Base-by-base conservation (phyloP, 2,329 filamentous ascomycete species). In the Seiridium cupressi region DNA sequence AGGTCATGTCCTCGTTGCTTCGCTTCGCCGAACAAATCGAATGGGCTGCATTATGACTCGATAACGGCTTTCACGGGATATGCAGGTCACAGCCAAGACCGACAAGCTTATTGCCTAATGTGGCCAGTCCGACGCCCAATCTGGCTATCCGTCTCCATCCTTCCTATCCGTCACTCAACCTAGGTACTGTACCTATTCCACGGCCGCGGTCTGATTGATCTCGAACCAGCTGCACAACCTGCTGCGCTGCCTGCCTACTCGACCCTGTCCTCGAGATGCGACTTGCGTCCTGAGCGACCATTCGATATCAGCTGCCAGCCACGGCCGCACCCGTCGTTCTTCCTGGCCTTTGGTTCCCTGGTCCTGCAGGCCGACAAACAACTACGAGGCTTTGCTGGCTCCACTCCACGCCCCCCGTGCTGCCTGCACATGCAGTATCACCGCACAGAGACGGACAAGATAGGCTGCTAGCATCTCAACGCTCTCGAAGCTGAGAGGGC, bases 341-440 rank as follows among this genome's bases (percentile, higher is more conserved):
- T 40, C 9, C 35, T 13, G 32, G 18, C 49, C 49, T 35, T 34
- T 13, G 18, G 6, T 18, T 26, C n/a, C 6, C 26, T 48, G 44
- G 40, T 7, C 13, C 51, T 40, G 51, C 51, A 26, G 49, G 32
- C 11, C 35, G n/a, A 8, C 18, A 40, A 18, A 32, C n/a, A 7
- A 18, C 26, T 11, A 26, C 55, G 34, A 34, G 32, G 34, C 47
- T 44, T 36, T 35, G 11, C n/a, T 40, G 26, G 48, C 49, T 44
- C 57, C 51, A 55, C 57, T 48, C 48, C 57, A 59, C 26, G 34
- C 49, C 38, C 55, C 55, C 48, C 40, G 55, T 58, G 48, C 54
- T 55, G 56, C 44, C 48, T 55, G 49, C 55, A 51, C n/a, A 46
- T 51, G 55, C 36, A 49, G 46, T 58, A 51, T 58, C 55, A 58